Evolutionary conservation across 306 rosid genomes (phyloP).

Genomic region (Vigna radiata): DNA sequence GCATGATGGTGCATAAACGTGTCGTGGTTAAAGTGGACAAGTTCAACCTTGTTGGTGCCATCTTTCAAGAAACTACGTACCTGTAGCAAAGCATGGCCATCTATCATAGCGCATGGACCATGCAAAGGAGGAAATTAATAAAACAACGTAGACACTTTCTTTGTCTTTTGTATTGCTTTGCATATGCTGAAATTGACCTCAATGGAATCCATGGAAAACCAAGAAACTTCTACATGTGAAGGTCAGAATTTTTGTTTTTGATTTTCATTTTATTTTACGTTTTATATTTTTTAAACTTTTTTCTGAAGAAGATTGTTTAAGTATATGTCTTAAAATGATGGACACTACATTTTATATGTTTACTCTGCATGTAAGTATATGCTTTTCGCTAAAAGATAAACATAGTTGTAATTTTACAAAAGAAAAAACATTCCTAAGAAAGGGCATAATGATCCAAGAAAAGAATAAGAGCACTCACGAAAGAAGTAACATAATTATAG

Average conservation of each 20-base stretch:
- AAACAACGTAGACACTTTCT: background rate
- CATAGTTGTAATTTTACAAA: no score
- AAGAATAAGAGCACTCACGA: no score
- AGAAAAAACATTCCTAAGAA: no score
- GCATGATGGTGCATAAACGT: constrained; percentile 60
- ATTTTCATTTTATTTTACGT: no score
- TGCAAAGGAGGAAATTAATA: constrained; percentile 47
- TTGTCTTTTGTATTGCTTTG: constrained; percentile 9
- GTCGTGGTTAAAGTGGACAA: constrained; percentile 55
- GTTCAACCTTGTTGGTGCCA: constrained; percentile 66
- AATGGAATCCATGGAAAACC: constrained; percentile 20
- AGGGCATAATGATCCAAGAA: no score
- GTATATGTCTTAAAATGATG: no score
- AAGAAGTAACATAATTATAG: no score
- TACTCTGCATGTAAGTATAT: no score
- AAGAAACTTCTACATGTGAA: constrained; percentile 11
- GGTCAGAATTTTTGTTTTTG: background rate
- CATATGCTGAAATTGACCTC: constrained; percentile 19
- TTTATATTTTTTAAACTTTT: no score
- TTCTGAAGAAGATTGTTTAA: no score
- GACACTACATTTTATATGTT: no score
- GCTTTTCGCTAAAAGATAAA: no score
- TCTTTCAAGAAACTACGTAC: constrained; percentile 59
- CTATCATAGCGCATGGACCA: constrained; percentile 66
- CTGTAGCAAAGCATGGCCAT: constrained; percentile 59